Evolutionary conservation across 2,329 filamentous ascomycete species (phyloP).

Genomic region (Apiospora pterosperma): DNA sequence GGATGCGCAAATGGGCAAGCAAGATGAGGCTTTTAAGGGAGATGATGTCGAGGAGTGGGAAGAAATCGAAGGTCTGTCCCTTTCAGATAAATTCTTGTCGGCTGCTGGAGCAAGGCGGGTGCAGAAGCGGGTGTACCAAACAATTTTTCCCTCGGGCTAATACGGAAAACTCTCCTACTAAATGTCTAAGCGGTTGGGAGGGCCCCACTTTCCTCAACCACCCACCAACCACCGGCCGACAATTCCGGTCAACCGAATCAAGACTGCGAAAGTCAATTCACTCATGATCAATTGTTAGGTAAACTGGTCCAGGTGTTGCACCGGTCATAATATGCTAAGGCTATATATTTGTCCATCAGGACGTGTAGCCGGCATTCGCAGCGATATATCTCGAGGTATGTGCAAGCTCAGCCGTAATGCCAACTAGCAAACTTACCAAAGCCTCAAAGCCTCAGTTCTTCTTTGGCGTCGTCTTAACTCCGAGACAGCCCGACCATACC

Average conservation of each 20-base stretch:
- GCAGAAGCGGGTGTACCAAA: neutral
- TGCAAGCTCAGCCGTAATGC: neutral
- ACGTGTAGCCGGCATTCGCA: neutral
- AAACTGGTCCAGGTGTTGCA: neutral
- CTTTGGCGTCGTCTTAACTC: neutral
- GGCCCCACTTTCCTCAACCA: neutral
- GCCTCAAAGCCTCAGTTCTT: neutral
- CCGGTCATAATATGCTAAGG: neutral
- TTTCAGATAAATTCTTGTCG: conserved; percentile 1
- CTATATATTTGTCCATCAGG: neutral
- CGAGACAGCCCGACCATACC: conserved; percentile 1
- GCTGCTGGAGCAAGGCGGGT: neutral
- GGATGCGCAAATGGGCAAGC: neutral
- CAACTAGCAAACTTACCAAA: neutral
- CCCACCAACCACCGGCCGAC: neutral
- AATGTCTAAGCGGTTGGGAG: neutral
- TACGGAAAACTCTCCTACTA: conserved; percentile 4
- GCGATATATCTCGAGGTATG: neutral
- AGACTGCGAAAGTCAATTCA: neutral
- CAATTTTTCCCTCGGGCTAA: conserved; percentile 7
- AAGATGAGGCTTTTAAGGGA: conserved; percentile 3
- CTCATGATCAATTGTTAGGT: neutral
- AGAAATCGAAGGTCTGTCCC: conserved; percentile 3
- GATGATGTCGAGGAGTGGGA: conserved; percentile 1
- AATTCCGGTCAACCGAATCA: neutral